phyloP scores from a whole-genome alignment of 2,329 filamentous ascomycete genomes.

The Aspergillus brasiliensis region DNA sequence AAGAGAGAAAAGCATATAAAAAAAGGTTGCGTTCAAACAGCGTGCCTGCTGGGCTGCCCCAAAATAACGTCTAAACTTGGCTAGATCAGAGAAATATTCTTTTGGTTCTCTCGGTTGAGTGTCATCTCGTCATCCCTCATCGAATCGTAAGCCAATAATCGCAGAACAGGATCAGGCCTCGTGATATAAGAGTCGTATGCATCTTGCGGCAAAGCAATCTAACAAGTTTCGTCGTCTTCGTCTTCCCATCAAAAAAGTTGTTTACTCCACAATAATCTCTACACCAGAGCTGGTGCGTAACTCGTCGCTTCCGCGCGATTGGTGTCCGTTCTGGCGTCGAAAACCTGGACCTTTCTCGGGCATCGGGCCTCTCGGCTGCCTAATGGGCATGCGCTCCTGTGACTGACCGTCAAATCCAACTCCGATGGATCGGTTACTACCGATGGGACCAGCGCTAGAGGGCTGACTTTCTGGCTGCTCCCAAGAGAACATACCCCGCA shows the following conservation, averaged over 20 bases:
- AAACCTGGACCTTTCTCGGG: conserved; percentile 62
- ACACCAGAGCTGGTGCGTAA: conserved; percentile 62
- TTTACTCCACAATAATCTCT: conserved; percentile 66
- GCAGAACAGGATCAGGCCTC: conserved; percentile 40
- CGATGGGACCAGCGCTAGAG: conserved; percentile 59
- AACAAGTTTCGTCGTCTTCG: conserved; percentile 38
- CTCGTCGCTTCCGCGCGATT: conserved; percentile 64
- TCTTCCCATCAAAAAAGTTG: conserved; percentile 34
- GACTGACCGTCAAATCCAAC: conserved; percentile 59
- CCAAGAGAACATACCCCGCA: conserved; percentile 64
- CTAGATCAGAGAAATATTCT: conserved; percentile 44
- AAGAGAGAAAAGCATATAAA: conserved; percentile 28
- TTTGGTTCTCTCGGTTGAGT: conserved; percentile 43
- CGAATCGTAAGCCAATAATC: conserved; percentile 50
- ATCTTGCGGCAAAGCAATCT: conserved; percentile 44
- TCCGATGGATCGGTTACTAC: conserved; percentile 65
- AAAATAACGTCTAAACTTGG: conserved; percentile 46
- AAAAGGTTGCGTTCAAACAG: conserved; percentile 32
- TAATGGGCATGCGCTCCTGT: conserved; percentile 58
- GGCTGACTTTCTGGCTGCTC: conserved; percentile 55
- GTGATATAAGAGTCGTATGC: conserved; percentile 46
- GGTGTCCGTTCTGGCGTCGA: conserved; percentile 64
- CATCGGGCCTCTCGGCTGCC: conserved; percentile 64
- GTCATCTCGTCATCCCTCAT: conserved; percentile 52
- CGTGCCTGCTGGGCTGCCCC: conserved; percentile 42